Evolutionary conservation across 768 basidiomycete genomes (phyloP), one percentile per base, ranked within the genome.

Genomic region (Russula sp.): DNA sequence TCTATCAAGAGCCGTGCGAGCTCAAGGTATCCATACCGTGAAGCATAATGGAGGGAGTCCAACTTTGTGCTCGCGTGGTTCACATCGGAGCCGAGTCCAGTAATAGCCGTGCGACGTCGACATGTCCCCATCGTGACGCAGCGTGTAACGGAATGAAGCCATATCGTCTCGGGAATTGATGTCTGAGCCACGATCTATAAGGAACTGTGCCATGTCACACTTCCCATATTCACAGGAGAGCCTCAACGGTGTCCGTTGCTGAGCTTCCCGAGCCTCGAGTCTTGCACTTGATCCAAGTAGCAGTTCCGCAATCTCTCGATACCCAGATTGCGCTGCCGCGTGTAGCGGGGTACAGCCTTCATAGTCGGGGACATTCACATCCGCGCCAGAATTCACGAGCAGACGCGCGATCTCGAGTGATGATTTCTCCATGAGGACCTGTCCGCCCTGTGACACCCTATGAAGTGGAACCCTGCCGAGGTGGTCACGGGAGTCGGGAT

Each of bases 341-440:
- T 64, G 55, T 20, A 64, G 38, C 4, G 63, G 51, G 9, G 63
- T 54, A 3, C 20, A 36, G 9, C 59, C 63, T 9, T 61, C 26
- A 1, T 49, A 14, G 24, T 64, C 55, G 7, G 22, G 18, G 24
- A 32, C 26, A 14, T 16, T 50, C 26, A 50, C 46, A 18, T 42
- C 26, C 16, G 61, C 61, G 2, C 46, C 10, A 36, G 26, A 40
- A 5, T 56, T 20, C 2, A 40, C 2, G 5, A 56, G 38, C 28
- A 20, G 50, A 8, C 5, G 50, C 28, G 28, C 28, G 2, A 28
- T 30, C 50, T 51, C 50, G 28, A 51, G 50, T 18, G 10, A 8
- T 20, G 50, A 30, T 30, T 20, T 2, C 28, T 0, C 10, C 18
- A 9, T 20, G 18, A 30, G 28, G 2, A 34, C 1, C 11, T 44